Evolutionary conservation across 2,329 filamentous ascomycete genomes (phyloP).

Genomic region (Nothopassalora personata): DNA sequence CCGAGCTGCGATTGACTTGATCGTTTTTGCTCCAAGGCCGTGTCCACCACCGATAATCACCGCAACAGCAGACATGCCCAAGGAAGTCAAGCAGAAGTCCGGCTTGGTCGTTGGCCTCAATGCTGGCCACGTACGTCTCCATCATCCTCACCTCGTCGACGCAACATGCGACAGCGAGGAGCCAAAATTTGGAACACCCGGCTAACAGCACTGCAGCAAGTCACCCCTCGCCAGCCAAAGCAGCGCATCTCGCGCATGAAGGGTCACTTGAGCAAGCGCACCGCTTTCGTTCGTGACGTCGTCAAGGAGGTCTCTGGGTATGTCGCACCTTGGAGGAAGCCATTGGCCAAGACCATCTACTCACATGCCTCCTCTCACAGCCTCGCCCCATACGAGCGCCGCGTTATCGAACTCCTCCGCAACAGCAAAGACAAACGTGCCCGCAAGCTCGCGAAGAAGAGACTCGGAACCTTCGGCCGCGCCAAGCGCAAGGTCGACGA

Average conservation of each 20-base stretch:
- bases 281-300: slow-evolving; percentile 92
- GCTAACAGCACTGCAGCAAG: slow-evolving; percentile 38
- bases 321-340: slow-evolving; percentile 35
- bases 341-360: slow-evolving; percentile 4
- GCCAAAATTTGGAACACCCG: background rate
- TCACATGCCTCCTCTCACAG: slow-evolving; percentile 24
- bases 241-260: slow-evolving; percentile 64
- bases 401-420: slow-evolving; percentile 96
- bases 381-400: slow-evolving; percentile 70
- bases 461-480: slow-evolving; percentile 97
- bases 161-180: background rate
- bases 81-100: slow-evolving; percentile 51
- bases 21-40: background rate
- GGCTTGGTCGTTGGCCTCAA: slow-evolving; percentile 58
- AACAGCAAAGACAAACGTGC: slow-evolving; percentile 99
- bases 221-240: slow-evolving; percentile 48
- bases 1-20: background rate
- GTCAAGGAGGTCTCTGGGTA: slow-evolving; percentile 98
- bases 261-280: slow-evolving; percentile 94
- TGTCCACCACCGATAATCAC: slow-evolving; percentile 7
- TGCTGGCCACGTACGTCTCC: slow-evolving; percentile 59
- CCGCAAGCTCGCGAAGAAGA: slow-evolving; percentile 98
- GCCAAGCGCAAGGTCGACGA: slow-evolving; percentile 99
- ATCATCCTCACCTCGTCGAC: slow-evolving; percentile 1
- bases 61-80: slow-evolving; percentile 42